Evolutionary conservation across 306 rosid species (phyloP).

Genomic region (Lathyrus sativus): DNA sequence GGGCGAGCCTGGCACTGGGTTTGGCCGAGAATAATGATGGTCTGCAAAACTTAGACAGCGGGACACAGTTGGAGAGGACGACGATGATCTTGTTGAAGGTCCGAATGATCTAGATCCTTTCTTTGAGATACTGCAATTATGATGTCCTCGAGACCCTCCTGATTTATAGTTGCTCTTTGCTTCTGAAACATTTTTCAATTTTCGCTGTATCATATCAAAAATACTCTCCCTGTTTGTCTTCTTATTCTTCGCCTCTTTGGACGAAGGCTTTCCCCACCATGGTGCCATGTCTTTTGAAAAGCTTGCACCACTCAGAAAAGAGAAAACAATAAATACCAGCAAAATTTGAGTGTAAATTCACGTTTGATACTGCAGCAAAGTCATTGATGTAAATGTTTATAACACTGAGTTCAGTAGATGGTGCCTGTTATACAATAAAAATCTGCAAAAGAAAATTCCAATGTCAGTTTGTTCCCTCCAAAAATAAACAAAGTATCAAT

Average conservation of each 20-base stretch:
- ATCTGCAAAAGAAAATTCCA: slow-evolving; percentile 49
- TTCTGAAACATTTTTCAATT: slow-evolving; percentile 66
- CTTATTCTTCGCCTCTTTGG: slow-evolving; percentile 71
- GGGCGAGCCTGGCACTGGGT: slow-evolving; percentile 59
- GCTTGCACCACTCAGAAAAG: slow-evolving; percentile 14
- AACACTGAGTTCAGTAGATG: slow-evolving; percentile 29
- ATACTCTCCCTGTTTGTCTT: slow-evolving; percentile 73
- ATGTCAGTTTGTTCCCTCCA: slow-evolving; percentile 41
- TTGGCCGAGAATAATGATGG: slow-evolving; percentile 65
- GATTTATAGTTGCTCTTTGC: slow-evolving; percentile 52
- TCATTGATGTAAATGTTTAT: slow-evolving; percentile 32
- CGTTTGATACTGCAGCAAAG: slow-evolving; percentile 35
- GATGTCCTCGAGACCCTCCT: slow-evolving; percentile 55
- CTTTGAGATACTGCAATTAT: slow-evolving; percentile 53
- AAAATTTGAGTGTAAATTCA: slow-evolving; percentile 32
- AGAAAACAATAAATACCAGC: slow-evolving; percentile 18
- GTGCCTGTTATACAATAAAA: slow-evolving; percentile 9
- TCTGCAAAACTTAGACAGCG: slow-evolving; percentile 85
- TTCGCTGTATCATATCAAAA: slow-evolving; percentile 65
- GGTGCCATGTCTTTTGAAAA: slow-evolving; percentile 58
- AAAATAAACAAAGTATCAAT: slow-evolving; percentile 20
- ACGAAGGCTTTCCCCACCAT: slow-evolving; percentile 89
- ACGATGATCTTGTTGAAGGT: slow-evolving; percentile 66
- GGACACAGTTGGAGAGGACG: slow-evolving; percentile 61
- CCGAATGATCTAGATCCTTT: slow-evolving; percentile 61